These are phyloP conservation scores for Pleurostoma richardsiae DNA, from an alignment of 2,329 filamentous ascomycete species.

Conservation along the genomic window DNA sequence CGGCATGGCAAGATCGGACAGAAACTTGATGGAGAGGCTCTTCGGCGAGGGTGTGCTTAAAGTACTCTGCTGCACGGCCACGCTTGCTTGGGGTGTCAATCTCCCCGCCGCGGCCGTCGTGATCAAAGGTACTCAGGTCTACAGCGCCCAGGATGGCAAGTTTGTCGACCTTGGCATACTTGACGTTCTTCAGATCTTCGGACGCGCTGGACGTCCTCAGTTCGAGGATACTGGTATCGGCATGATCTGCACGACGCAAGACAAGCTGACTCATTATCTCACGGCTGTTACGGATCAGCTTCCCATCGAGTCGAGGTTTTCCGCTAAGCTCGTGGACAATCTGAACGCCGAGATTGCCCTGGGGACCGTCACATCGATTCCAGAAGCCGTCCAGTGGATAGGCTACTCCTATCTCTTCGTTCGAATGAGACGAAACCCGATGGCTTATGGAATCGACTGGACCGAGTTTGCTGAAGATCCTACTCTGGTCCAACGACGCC, in stretches of 20 bases:
- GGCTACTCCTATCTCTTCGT: conserved; percentile 98
- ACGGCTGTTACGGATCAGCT: conserved; percentile 92
- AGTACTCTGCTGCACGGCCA: conserved; percentile 96
- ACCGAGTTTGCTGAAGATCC: conserved; percentile 85
- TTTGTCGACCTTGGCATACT: conserved; percentile 95
- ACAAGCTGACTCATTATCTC: conserved; percentile 87
- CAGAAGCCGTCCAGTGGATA: conserved; percentile 93
- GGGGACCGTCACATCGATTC: conserved; percentile 90
- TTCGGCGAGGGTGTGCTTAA: conserved; percentile 92
- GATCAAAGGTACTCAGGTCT: conserved; percentile 97
- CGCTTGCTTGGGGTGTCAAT: conserved; percentile 97
- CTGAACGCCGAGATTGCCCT: conserved; percentile 91
- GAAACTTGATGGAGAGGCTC: conserved; percentile 91
- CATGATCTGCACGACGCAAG: conserved; percentile 96
- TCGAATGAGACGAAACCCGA: conserved; percentile 87
- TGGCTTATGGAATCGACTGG: conserved; percentile 94
- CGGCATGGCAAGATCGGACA: conserved; percentile 89
- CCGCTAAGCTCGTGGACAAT: conserved; percentile 89
- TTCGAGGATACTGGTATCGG: conserved; percentile 97
- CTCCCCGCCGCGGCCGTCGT: conserved; percentile 93
- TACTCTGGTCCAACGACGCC: conserved; percentile 76
- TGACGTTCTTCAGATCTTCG: conserved; percentile 96
- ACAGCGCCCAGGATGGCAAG: conserved; percentile 93
- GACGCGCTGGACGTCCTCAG: conserved; percentile 93
- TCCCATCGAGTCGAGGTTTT: conserved; percentile 96